phyloP scores from a whole-genome alignment of 306 rosid genomes.

The Lagenaria siceraria region DNA sequence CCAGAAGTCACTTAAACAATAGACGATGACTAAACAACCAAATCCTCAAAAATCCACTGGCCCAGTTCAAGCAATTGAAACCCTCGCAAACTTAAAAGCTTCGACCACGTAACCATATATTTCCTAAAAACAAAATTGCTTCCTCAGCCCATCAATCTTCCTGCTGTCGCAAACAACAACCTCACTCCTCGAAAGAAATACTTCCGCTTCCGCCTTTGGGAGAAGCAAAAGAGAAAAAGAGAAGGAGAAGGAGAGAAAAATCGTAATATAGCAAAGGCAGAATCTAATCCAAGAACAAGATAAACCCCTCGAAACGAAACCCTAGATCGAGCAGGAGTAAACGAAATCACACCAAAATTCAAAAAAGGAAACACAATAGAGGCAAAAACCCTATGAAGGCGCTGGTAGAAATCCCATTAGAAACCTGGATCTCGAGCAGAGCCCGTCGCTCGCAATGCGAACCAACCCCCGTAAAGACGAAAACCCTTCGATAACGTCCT shows the following conservation, averaged over 20 bases:
- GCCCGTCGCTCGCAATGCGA: slow-evolving; percentile 30
- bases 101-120: neutral
- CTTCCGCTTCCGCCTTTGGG: slow-evolving; percentile 5
- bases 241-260: slow-evolving; percentile 5
- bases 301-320: slow-evolving; percentile 30
- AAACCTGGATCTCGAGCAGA: slow-evolving; percentile 47
- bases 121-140: neutral
- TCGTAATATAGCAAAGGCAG: slow-evolving; percentile 7
- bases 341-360: slow-evolving; percentile 3
- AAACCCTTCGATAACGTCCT: slow-evolving; percentile 21
- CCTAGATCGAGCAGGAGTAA: slow-evolving; percentile 42
- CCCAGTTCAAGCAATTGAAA: neutral
- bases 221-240: neutral
- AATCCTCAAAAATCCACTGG: neutral
- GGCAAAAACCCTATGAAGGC: slow-evolving; percentile 11
- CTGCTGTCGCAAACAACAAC: slow-evolving; percentile 9
- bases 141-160: neutral
- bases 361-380: slow-evolving; percentile 1
- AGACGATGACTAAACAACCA: neutral
- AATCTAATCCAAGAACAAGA: slow-evolving; percentile 14
- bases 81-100: neutral
- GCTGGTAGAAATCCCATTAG: slow-evolving; percentile 34
- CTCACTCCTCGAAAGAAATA: neutral
- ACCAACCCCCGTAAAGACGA: slow-evolving; percentile 42
- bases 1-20: neutral